A percentile compares a stretch with the other conserved stretches of the same genome.
phyloP scores from a whole-genome alignment of 306 rosid genomes.

The Citrullus colocynthis region DNA sequence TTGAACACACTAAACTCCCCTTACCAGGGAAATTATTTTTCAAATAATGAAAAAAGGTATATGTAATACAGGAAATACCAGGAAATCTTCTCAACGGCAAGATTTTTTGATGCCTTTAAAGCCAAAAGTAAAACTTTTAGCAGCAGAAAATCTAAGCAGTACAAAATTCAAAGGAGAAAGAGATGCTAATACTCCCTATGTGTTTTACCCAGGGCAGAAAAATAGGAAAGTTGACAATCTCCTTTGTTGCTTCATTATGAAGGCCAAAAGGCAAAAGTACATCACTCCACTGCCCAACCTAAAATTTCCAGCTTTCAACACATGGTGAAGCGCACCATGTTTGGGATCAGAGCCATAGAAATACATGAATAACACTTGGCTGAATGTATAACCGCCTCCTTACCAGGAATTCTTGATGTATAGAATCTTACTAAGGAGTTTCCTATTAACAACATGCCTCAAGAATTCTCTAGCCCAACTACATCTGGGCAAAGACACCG shows the following conservation, averaged over 20 bases:
- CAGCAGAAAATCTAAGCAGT: constrained; percentile 43
- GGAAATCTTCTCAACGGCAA: constrained; percentile 57
- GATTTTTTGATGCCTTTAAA: constrained; percentile 48
- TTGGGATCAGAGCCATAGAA: constrained; percentile 35
- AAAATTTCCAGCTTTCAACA: constrained; percentile 36
- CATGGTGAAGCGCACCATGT: constrained; percentile 41
- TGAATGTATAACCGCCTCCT: constrained; percentile 33
- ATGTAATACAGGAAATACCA: constrained; percentile 55
- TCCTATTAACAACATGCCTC: constrained; percentile 6
- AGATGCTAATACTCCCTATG: constrained; percentile 68
- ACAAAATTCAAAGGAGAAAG: constrained; percentile 41
- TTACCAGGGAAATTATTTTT: constrained; percentile 79
- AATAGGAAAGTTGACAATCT: constrained; percentile 62
- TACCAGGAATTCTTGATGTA: constrained; percentile 44
- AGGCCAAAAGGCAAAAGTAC: constrained; percentile 41
- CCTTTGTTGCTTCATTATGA: constrained; percentile 70
- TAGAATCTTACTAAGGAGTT: constrained; percentile 3
- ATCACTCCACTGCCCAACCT: constrained; percentile 59
- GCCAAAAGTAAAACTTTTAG: constrained; percentile 58
- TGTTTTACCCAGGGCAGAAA: constrained; percentile 70
- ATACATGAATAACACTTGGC: constrained; percentile 18
- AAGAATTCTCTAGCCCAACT: constrained; percentile 27
- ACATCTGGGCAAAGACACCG: constrained; percentile 11
- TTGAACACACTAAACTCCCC: constrained; percentile 71
- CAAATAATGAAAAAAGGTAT: constrained; percentile 30